Percentiles rank a stretch among this genome's conserved stretches.
Conservation (phyloP, 2,329 filamentous ascomycete genomes). For the Cordyceps cicadae region DNA sequence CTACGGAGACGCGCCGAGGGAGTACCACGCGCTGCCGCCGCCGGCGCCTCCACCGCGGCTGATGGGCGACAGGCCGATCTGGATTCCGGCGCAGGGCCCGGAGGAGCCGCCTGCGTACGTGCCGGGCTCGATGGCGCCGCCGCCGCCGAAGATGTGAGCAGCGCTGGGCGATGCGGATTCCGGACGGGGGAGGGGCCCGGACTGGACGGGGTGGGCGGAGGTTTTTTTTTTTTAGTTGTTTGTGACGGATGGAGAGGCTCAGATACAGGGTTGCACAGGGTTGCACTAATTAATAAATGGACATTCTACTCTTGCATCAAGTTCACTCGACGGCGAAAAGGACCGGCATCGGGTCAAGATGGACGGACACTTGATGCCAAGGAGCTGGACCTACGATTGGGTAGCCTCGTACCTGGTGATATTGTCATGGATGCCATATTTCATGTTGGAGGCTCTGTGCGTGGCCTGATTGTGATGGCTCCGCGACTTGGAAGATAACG, state of each 20-base stretch:
- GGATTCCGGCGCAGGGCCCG: not conserved
- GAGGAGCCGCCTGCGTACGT: constrained; percentile 3
- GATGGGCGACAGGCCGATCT: not conserved
- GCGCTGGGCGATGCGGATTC: not conserved
- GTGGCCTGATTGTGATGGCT: no score
- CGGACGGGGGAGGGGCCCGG: no score
- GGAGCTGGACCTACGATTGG: no score
- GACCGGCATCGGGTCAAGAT: no score
- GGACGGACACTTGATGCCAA: no score
- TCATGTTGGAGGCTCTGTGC: not conserved
- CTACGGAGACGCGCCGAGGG: not conserved
- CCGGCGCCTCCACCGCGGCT: not conserved
- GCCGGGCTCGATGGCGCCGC: not conserved
- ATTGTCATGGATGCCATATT: not conserved
- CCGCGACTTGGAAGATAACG: no score
- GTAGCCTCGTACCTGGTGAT: no score
- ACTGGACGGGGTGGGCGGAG: no score
- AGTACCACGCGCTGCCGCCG: not conserved
- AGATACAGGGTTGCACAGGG: not conserved
- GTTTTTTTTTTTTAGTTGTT: not conserved
- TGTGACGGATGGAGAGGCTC: not conserved
- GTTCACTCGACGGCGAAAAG: not conserved
- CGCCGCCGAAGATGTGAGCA: not conserved
- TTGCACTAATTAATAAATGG: not conserved
- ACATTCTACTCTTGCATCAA: not conserved